Evolutionary conservation across 1,284 basidiomycete species (phyloP), one percentile per base, ranked within the genome.

Genomic region (Fomitopsis pinicola): DNA sequence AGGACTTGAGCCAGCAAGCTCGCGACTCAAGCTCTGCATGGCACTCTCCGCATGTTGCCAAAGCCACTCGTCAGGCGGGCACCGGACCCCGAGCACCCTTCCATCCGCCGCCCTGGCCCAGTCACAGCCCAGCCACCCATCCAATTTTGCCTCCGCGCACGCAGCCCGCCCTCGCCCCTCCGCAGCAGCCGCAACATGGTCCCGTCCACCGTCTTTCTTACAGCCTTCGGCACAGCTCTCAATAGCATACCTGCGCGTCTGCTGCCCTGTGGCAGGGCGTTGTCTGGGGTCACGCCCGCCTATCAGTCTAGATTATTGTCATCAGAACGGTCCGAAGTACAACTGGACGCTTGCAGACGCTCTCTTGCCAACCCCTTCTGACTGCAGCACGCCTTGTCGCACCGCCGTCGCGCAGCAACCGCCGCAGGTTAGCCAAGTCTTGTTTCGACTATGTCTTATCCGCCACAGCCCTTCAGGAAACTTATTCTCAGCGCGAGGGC

Each of bases 1-100:
- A 58, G 52, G 33, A 58, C 46, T 45, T 50, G 28, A 50, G 48
- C 48, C 48, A 50, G 57, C 53, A 46, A 53, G 60, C 55, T 62
- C 45, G 55, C 56, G 55, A 22, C 8, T 15, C 14, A 19, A 22
- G 12, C 35, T 33, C 56, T 59, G 61, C 55, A 62, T 59, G 40
- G 53, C 57, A 40, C 26, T 44, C 61, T 59, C 57, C 61, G 61
- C 61, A 62, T 62, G 61, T 62, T 44, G 12, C 61, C 45, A 58
- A 59, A 45, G n/a, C 40, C 35, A 40, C 52, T 45, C 40, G 38
- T 26, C n/a, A 54, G 53, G 59, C 59, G 46, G 59, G 35, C 45
- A 15, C 55, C 8, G 5, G 59, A 61, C 59, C 59, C 59, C 59
- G 36, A 28, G 4, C 59, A 61, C 59, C 57, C 12, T 9, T 10